Evolutionary conservation across 345 rosid genomes (phyloP).

Genomic region (Citrus mangshanensis): DNA sequence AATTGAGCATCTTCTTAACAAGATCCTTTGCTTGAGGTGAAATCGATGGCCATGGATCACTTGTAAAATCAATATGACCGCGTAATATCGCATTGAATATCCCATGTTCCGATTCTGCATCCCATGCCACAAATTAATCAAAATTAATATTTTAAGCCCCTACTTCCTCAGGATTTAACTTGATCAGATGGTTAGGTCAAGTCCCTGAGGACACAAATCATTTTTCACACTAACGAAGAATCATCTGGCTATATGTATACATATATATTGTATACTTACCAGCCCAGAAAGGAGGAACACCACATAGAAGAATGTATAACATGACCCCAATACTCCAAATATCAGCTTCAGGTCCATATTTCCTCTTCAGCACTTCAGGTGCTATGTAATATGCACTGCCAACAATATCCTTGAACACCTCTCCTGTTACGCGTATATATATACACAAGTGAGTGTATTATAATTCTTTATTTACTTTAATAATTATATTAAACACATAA

Average conservation of each 20-base stretch:
- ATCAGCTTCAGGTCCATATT: constrained; percentile 90
- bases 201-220: too few species aligned
- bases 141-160: too few species aligned
- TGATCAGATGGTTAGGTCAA: too few species aligned
- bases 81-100: constrained; percentile 88
- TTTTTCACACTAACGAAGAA: too few species aligned
- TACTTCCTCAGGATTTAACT: too few species aligned
- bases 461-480: too few species aligned
- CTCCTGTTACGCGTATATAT: constrained; percentile 41
- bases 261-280: constrained; percentile 28
- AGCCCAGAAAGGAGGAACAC: constrained; percentile 99
- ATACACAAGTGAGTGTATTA: too few species aligned
- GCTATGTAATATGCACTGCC: constrained; percentile 98
- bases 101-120: constrained; percentile 87
- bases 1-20: constrained; percentile 81
- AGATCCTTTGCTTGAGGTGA: constrained; percentile 90
- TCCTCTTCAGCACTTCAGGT: constrained; percentile 88
- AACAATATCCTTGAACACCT: constrained; percentile 81
- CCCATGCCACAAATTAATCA: too few species aligned
- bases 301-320: constrained; percentile 83
- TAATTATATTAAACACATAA: too few species aligned
- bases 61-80: constrained; percentile 73
- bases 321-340: constrained; percentile 96
- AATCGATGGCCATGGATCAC: constrained; percentile 94
- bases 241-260: too few species aligned